Evolutionary conservation across 768 basidiomycete species (phyloP), one percentile per base, ranked within the genome.

Genomic region (Termitomyces bulborhizus): DNA sequence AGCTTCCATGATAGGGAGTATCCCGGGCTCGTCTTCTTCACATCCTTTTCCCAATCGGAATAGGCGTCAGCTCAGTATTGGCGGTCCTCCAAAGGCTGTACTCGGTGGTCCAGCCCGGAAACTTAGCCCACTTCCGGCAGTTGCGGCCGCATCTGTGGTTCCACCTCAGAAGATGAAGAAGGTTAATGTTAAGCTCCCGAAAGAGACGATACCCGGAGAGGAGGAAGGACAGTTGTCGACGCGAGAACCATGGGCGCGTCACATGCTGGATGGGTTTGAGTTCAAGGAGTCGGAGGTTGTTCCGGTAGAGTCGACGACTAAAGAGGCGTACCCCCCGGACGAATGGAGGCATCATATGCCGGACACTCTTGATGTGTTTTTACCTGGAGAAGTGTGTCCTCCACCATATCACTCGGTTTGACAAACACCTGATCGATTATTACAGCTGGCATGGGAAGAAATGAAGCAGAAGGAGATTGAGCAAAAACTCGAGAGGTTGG

Each of bases 51-150:
- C 79, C 6, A 80, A 78, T 29, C 73, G 86, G 53, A 86, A 76
- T 64, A 77, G 86, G 66, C 77, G 88, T 42, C 81, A 88, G 54
- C 79, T 86, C 43, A 89, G 85, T 65, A 81, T 88, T 41, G 91
- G 91, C 12, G 91, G 91, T 6, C 91, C 91, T n/a, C 91, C 91
- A 8, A 93, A 93, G 67, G 91, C 91, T 0, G 79, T 83, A 0
- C 71, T 93, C 2, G 91, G 91, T 16, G 91, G 91, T 0, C 90
- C 87, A 12, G 80, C 83, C 44, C 80, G 87, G 44, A 93, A 88
- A 70, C 76, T 84, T 49, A 88, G 84, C 67, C 88, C 89, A 11
- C 70, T 87, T 56, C 76, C 82, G 9, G 65, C 68, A 11, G 65
- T 66, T 13, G 67, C 69, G 16, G 59, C 64, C 34, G 62, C 63